Base-by-base conservation (phyloP, 257 asterid species). In the Ilex aquifolium region DNA sequence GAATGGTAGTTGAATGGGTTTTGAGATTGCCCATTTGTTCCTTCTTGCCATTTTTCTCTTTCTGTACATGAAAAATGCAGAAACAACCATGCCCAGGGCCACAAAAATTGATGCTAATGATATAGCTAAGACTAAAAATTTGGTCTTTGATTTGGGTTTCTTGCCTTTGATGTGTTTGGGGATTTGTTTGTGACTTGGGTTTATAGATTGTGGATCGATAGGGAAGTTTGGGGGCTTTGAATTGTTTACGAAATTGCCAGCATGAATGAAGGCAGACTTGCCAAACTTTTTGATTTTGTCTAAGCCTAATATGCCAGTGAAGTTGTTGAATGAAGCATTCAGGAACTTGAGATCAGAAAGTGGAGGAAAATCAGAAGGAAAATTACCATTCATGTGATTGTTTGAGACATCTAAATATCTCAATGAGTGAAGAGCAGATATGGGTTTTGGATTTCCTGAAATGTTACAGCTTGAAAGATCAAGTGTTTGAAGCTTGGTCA, bases 1-100 rank as follows among this genome's bases (percentile, higher is more conserved):
- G 61, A 82, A 82, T 3, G 95, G 95, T 63, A 67, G 51, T 58
- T 88, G 95, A 62, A 83, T 74, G 52, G 99, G 97, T 66, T 70
- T 83, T 1, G 99, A 83, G 15, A 92, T 89, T 40, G 91, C 79
- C 99, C 99, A 92, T 73, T 87, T 92, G 74, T 70, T 79, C 17
- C 73, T 76, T 14, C 68, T 71, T 3, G 86, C 76, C 9, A 13
- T 30, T 68, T 73, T 85, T 56, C 90, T 82, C 70, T 64, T 87
- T 32, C 52, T 77, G 89, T 67, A 73, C 7, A 67, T 16, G 85
- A 75, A 89, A 7, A 40, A 78, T 0, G 68, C 59, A 36, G 59
- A 16, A 3, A 50, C 31, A 3, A 61, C 63, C 8, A 65, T 57
- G 21, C 32, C 66, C 46, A 77, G 17, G 60, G 81, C 10, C 21